Conservation (phyloP, 208 protist species). For the Crithidia mellificae region DNA sequence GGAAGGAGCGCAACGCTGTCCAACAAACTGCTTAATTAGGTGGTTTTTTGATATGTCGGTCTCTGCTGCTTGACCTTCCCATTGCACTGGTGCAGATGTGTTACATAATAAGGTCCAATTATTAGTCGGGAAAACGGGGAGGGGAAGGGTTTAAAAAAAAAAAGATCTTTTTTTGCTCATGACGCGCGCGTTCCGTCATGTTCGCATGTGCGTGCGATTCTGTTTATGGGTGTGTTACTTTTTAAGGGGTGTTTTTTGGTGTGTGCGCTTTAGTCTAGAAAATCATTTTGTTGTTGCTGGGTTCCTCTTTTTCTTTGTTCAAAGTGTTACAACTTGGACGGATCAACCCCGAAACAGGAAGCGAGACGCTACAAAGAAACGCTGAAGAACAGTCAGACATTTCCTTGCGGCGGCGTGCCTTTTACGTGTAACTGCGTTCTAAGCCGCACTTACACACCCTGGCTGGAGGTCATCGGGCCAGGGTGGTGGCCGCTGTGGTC, state of each 20-base stretch:
- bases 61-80: neutral
- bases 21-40: neutral
- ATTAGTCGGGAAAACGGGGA: neutral
- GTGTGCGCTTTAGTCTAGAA: conserved; percentile 25
- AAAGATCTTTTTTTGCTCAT: neutral
- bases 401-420: neutral
- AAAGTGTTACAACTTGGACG: neutral
- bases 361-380: too few relatives aligned
- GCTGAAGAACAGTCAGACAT: neutral
- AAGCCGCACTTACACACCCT: conserved; percentile 23
- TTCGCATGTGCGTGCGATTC: neutral
- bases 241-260: too few relatives aligned
- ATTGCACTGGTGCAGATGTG: neutral
- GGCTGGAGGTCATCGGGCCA: conserved; percentile 38
- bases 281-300: conserved; percentile 1
- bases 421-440: neutral
- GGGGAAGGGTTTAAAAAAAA: conserved; percentile 6
- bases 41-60: neutral
- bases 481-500: conserved; percentile 71
- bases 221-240: too few relatives aligned
- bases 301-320: neutral
- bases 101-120: conserved; percentile 1
- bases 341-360: neutral
- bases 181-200: neutral
- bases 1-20: too few relatives aligned